Evolutionary conservation across 225 moss, liverwort and hornwort species (phyloP).

Genomic region (Polytrichum formosum): DNA sequence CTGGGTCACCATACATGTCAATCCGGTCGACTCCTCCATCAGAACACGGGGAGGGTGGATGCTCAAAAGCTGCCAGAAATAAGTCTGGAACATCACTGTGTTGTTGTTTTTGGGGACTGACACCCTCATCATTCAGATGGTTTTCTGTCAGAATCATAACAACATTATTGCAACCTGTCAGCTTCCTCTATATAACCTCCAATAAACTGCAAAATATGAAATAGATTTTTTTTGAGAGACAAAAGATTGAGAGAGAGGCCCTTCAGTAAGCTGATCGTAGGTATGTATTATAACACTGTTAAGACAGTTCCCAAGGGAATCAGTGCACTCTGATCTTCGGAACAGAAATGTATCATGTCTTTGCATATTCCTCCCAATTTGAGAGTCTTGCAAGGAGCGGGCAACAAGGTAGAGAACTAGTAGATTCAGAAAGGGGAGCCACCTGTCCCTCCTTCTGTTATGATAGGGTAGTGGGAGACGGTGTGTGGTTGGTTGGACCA

Average conservation of each 20-base stretch:
- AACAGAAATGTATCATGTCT: too few species aligned
- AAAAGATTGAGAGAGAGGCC: background rate
- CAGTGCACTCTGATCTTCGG: too few species aligned
- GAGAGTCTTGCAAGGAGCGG: too few species aligned
- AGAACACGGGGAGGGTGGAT: conserved; percentile 24
- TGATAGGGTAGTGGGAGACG: background rate
- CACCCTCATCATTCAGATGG: conserved; percentile 16
- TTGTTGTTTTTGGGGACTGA: conserved; percentile 5
- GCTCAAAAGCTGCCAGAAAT: conserved; percentile 28
- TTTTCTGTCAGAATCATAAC: conserved; percentile 15
- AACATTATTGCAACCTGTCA: background rate
- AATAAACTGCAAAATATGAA: too few species aligned
- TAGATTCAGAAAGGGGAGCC: too few species aligned
- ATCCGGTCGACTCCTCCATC: conserved; percentile 20
- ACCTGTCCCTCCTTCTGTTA: too few species aligned
- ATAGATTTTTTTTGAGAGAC: background rate
- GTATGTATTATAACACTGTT: too few species aligned
- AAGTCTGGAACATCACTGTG: conserved; percentile 15
- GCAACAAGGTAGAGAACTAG: too few species aligned
- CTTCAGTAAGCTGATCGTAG: too few species aligned
- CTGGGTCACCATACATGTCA: conserved; percentile 31
- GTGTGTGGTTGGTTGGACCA: background rate
- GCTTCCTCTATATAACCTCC: background rate
- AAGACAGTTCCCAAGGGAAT: too few species aligned
- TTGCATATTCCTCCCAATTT: too few species aligned